Base-by-base conservation (phyloP, 345 rosid species). In the Lagerstroemia speciosa region DNA sequence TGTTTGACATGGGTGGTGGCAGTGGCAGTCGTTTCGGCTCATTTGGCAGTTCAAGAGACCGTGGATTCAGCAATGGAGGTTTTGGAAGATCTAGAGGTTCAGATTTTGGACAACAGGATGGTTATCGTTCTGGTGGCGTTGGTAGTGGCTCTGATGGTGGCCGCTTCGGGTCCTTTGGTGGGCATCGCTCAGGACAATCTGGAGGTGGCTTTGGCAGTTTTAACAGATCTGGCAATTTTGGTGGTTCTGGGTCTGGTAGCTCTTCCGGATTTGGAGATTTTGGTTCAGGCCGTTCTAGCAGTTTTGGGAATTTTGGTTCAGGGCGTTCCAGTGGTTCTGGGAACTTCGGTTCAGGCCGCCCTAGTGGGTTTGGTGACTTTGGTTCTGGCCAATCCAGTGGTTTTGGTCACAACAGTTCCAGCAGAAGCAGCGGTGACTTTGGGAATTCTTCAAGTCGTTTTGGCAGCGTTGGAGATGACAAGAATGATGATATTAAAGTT, bases 291-390 rank as follows among this genome's bases (percentile, higher is more conserved):
- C 83, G 71, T 36, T 73, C 84, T 1, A 61, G 88, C 64, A 69
- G 80, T 2, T 41, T 9, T 31, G 88, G 90, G 26, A 78, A 68
- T 40, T 75, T 69, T 64, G 74, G 81, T 57, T 79, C 86, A 3
- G 78, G 84, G 19, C 75, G 74, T 65, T 77, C 87, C 32, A 43
- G 77, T 22, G 73, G 87, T 50, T 83, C 69, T 71, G 79, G 82
- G 12, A 43, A 74, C 70, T 40, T 10, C 31, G 62, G 55, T 11
- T 70, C 73, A 26, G 46, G 74, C 20, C 31, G 70, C 29, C 69
- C 71, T 37, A 71, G 73, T n/a, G 36, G 74, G 29, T 70, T 62
- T 69, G 71, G 72, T 1, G 63, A 50, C 33, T 38, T 41, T 5
- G 30, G 31, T 43, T 66, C 68, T 40, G 55, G 53, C 7, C 68